Evolutionary conservation across 2,329 filamentous ascomycete species (phyloP), one percentile per base, ranked within the genome.

Genomic region (Aureobasidium mangrovei): DNA sequence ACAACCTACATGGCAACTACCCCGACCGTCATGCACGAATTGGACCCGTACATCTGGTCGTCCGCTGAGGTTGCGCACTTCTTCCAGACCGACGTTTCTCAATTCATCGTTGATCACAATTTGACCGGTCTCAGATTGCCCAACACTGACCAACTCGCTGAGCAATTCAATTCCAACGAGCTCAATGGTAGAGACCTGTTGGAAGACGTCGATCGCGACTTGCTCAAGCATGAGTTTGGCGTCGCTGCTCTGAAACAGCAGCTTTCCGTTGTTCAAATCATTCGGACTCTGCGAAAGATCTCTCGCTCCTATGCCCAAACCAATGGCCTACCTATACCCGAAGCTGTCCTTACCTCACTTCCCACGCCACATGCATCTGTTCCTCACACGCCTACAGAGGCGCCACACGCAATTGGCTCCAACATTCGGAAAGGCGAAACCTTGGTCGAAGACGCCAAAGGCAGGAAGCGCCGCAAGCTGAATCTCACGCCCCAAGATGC

Each of bases 151-250:
- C 47, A 65, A 0, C 73, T 94, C 3, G 78, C 82, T 55, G 63
- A 65, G 24, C 71, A 71, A 4, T 68, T 94, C 4, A 71, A 76
- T 5, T 76, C 83, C 1, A 77, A 88, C 53, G 75, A 83, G 6
- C 73, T 91, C 4, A 80, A 83, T 53, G 88, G 88, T 1, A 74
- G 80, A 42, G 74, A 77, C 0, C 73, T 91, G 0, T 71, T 91
- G 1, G 80, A 77, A 27, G 72, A 77, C 33, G 73, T 84, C 8
- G 68, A 78, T 26, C 71, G 72, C 38, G 59, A 64, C 2, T 69
- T 72, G 1, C 68, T 82, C 10, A 67, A 73, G 9, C 74, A 82
- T 33, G 78, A 79, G 5, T 72, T 88, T 18, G 77, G 74, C 1
- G 71, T 91, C 53, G 76, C 67, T 38, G 74, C 77, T 3, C 67